These are phyloP conservation scores for Xanthoconium stramineum DNA, from an alignment of 768 basidiomycete species.

Conservation along the genomic window DNA sequence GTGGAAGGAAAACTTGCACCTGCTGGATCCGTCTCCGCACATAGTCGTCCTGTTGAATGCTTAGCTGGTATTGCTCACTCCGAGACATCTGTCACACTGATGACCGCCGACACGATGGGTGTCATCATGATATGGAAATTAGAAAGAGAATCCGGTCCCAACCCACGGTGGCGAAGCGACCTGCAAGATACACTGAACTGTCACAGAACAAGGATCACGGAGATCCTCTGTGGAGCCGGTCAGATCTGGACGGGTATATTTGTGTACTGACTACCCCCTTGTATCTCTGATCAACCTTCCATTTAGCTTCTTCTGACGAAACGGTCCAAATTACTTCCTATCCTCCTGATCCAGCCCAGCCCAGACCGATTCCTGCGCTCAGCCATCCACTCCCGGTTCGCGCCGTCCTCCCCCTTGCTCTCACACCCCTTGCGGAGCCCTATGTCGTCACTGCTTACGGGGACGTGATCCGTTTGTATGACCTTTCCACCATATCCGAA, in stretches of 20 bases:
- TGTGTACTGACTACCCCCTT: not conserved
- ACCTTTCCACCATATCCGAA: conserved; percentile 64
- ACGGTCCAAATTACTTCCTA: conserved; percentile 64
- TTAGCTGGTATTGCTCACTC: conserved; percentile 55
- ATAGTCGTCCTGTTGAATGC: conserved; percentile 85
- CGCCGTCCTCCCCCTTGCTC: conserved; percentile 63
- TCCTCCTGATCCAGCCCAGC: conserved; percentile 28
- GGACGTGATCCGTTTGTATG: conserved; percentile 78
- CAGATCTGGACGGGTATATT: conserved; percentile 84
- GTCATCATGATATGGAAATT: conserved; percentile 80
- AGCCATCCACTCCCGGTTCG: conserved; percentile 64
- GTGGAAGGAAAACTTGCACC: conserved; percentile 41
- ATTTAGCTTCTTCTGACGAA: conserved; percentile 83
- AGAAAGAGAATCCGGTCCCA: conserved; percentile 35
- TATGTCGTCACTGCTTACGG: conserved; percentile 82
- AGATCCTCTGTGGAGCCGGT: conserved; percentile 60
- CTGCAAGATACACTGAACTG: conserved; percentile 55
- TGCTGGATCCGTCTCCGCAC: conserved; percentile 71
- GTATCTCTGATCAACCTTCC: conserved; percentile 1
- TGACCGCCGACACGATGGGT: conserved; percentile 92
- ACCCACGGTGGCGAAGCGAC: conserved; percentile 49
- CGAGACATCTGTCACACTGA: conserved; percentile 51
- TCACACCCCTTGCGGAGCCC: conserved; percentile 63
- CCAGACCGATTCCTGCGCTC: conserved; percentile 49
- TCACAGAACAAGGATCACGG: conserved; percentile 84